These are phyloP conservation scores for Mucor racemosus DNA, from an alignment of 371 early-diverging fungal genomes.

Conservation along the genomic window DNA sequence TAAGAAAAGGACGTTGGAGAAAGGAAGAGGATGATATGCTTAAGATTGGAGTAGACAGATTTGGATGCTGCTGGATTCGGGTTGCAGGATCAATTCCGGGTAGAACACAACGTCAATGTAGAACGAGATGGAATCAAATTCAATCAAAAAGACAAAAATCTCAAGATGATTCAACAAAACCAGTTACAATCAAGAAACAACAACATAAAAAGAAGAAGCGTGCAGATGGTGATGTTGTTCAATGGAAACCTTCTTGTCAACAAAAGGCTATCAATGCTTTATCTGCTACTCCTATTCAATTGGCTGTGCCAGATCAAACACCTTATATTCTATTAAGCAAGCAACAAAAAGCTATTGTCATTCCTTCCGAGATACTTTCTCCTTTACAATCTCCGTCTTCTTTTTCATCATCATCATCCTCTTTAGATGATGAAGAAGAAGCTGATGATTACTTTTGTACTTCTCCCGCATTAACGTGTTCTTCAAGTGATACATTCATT, in stretches of 20 bases:
- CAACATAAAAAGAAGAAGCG: slow-evolving; percentile 9
- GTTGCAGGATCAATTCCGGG: slow-evolving; percentile 59
- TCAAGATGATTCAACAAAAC: not conserved
- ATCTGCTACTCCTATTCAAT: slow-evolving; percentile 20
- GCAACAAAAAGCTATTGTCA: slow-evolving; percentile 7
- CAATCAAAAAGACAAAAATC: slow-evolving; percentile 29
- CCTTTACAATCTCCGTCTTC: slow-evolving; percentile 13
- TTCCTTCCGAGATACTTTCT: slow-evolving; percentile 13
- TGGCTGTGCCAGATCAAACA: slow-evolving; percentile 15
- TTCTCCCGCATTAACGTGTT: slow-evolving; percentile 12
- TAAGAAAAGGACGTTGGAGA: slow-evolving; percentile 64
- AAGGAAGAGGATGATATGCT: slow-evolving; percentile 58
- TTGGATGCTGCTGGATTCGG: slow-evolving; percentile 65
- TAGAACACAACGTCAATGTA: slow-evolving; percentile 66
- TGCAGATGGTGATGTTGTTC: not conserved
- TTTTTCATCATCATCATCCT: not conserved
- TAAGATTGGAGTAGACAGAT: slow-evolving; percentile 39
- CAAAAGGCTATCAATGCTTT: slow-evolving; percentile 5
- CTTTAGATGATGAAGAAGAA: not conserved
- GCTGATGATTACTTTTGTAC: slow-evolving; percentile 20
- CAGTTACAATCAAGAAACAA: not conserved
- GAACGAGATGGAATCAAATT: slow-evolving; percentile 63
- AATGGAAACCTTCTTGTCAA: slow-evolving; percentile 8
- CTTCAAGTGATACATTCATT: slow-evolving; percentile 8
- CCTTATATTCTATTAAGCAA: slow-evolving; percentile 13